These are phyloP conservation scores for Zea mays DNA, from an alignment of 176 grass and related monocot species.

Conservation along the genomic window DNA sequence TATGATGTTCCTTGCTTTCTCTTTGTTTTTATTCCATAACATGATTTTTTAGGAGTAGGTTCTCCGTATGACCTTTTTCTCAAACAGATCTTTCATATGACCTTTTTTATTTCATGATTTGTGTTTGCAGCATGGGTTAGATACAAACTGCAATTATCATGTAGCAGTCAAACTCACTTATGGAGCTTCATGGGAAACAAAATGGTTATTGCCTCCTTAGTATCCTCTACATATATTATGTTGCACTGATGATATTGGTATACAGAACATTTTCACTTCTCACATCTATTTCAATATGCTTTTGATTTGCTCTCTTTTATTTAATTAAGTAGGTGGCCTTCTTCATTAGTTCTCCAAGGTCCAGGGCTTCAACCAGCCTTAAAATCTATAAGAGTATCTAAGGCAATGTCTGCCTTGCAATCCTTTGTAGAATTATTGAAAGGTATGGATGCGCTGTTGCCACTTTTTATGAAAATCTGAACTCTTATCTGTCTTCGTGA, in stretches of 20 bases:
- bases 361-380: constrained; percentile 60
- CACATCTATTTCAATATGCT: not conserved
- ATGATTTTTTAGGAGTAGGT: constrained; percentile 10
- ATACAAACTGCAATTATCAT: constrained; percentile 50
- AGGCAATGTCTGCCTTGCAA: constrained; percentile 55
- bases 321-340: constrained; percentile 61
- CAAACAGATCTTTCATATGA: not conserved
- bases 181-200: constrained; percentile 49
- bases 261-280: not conserved
- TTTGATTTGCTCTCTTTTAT: constrained; percentile 29
- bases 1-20: constrained; percentile 24
- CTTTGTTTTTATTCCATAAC: constrained; percentile 1
- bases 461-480: constrained; percentile 1
- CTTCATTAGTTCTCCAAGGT: constrained; percentile 77
- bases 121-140: constrained; percentile 64
- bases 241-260: constrained; percentile 16
- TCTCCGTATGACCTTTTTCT: not conserved
- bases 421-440: constrained; percentile 62
- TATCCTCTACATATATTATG: constrained; percentile 9
- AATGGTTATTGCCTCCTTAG: constrained; percentile 52
- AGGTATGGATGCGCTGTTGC: constrained; percentile 44
- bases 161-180: constrained; percentile 49
- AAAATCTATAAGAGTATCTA: constrained; percentile 59
- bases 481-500: not conserved
- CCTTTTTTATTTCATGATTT: constrained; percentile 22